Evolutionary conservation across 192 early-diverging fungal genomes (phyloP).

Genomic region (Umbelopsis sp.): DNA sequence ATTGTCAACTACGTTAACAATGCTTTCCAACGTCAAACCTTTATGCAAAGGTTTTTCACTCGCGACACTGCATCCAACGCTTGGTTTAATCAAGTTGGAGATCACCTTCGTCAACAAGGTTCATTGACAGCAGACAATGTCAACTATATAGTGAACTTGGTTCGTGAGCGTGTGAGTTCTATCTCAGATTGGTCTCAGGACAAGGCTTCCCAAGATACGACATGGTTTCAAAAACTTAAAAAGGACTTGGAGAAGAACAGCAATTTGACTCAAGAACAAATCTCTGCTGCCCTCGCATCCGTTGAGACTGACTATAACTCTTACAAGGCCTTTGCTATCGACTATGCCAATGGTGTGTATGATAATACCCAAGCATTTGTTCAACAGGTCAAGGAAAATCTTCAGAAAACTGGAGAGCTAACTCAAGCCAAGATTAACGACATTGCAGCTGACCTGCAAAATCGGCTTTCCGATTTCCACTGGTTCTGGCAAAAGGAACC

Average conservation of each 20-base stretch:
- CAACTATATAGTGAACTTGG: conserved; percentile 7
- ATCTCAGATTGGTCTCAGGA: conserved; percentile 11
- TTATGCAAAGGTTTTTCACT: conserved; percentile 1
- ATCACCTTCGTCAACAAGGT: background rate
- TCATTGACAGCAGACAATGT: conserved; percentile 13
- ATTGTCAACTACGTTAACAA: conserved; percentile 22
- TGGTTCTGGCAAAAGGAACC: conserved; percentile 16
- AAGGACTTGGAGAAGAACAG: conserved; percentile 14
- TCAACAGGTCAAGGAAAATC: background rate
- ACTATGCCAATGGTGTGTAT: conserved; percentile 9
- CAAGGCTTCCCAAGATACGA: conserved; percentile 13
- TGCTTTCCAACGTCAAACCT: background rate
- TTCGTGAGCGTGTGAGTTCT: conserved; percentile 4
- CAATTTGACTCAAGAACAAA: conserved; percentile 13
- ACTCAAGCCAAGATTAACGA: conserved; percentile 18
- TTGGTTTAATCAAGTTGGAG: conserved; percentile 2
- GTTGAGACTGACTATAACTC: conserved; percentile 6
- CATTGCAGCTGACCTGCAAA: background rate
- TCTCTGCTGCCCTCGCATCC: background rate
- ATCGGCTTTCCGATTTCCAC: background rate
- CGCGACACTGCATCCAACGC: conserved; percentile 9
- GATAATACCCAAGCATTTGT: conserved; percentile 12
- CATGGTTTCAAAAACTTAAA: background rate
- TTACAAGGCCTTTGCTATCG: conserved; percentile 19
- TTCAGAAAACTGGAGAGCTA: background rate